Evolutionary conservation across 2,329 filamentous ascomycete species (phyloP), one percentile per base, ranked within the genome.

Genomic region (Exophiala aquamarina): DNA sequence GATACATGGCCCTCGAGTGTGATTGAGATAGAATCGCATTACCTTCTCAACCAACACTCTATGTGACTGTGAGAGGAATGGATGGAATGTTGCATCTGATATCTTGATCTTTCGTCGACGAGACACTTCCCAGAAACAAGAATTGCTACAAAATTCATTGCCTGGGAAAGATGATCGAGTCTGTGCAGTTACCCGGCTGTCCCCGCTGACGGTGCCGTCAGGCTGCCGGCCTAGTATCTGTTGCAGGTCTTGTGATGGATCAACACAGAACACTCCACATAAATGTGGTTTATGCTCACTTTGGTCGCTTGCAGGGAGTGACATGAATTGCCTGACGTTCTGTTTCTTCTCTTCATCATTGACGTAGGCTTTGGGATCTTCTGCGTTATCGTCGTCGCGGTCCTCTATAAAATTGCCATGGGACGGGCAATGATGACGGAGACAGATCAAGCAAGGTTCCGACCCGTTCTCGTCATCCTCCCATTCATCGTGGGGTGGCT

Each of bases 241-340:
- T 29, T 38, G 38, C 23, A 50, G 21, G n/a, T 19, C 44, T 31
- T 39, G 36, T 9, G 46, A 44, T 10, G 47, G 37, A 3, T 55
- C 50, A 11, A 55, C 50, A 48, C 58, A 61, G 32, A 55, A 61
- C 3, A 57, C 19, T n/a, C 58, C 58, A 44, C 58, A 61, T 5
- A 56, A 23, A 29, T 60, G 58, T 8, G 34, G 31, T 2, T 34
- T n/a, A 2, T 45, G 17, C 4, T 20, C 21, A 6, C 35, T 20
- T 5, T 14, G 23, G 2, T 36, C 8, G 9, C 31, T 26, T 28
- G 17, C 32, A 17, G 44, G 51, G 3, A 51, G 41, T 3, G 46
- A 33, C 21, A 49, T 47, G 21, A 50, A 53, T 28, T 48, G 47
- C 37, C 54, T 33, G n/a, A 45, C 35, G 29, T 61, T 61, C 20